Evolutionary conservation across 129 eudicot species (phyloP), one percentile per base, ranked within the genome.

Genomic region (Cynara cardunculus): DNA sequence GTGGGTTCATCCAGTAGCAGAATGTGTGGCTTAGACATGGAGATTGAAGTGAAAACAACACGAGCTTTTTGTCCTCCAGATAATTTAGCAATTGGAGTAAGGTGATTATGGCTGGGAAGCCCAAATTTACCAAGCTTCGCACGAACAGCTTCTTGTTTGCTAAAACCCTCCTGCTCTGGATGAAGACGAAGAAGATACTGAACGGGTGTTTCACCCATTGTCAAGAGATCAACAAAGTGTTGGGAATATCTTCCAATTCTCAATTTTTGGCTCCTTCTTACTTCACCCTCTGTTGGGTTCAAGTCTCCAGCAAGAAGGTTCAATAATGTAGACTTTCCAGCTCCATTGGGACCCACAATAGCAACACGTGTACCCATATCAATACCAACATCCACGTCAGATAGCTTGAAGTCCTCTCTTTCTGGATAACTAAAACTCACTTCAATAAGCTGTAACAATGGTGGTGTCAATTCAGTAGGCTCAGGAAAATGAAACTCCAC

Each of bases 361-460:
- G 97, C 97, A 41, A 90, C 97, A 19, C 97, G 95, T 32, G 97
- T 92, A 2, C 96, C 97, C 97, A 92, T 92, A 81, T 93, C 96
- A 73, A 93, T 93, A 35, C 97, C 96, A 35, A 93, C 93, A 81
- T 93, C 97, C 11, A 93, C 97, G 61, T 93, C 71, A 21, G 96
- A 87, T 25, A 93, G 88, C 84, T 81, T 89, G 73, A 93, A 93
- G 59, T 93, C 97, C 12, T 83, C 93, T 21, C 97, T 82, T 35
- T 85, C 91, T 1, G 97, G 97, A 71, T 90, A 93, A 64, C 93
- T 88, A 69, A 93, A 93, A 85, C 89, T 87, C 21, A 93, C 97
- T 68, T 92, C 97, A 31, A 92, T 88, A 16, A 92, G 88, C 85
- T 92, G 97, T 75, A 92, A 67, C 49, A 92, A 89, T 44, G 97